Evolutionary conservation across 352 stramenopile genomes (phyloP), one percentile per base, ranked within the genome.

Genomic region (Pythium oligandrum): DNA sequence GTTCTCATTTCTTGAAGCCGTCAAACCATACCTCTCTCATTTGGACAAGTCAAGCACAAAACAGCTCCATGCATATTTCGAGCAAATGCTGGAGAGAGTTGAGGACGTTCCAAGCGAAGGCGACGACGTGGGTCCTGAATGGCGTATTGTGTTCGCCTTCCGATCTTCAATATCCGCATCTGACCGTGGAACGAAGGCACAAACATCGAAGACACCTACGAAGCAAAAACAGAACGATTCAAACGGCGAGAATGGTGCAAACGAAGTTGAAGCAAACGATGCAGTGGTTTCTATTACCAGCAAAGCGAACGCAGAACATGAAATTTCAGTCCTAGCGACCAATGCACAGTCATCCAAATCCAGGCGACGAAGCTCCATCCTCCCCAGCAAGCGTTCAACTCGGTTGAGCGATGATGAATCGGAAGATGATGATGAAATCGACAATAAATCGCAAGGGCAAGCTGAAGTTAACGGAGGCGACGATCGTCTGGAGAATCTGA

Each of bases 21-120:
- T 95, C 46, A 75, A 78, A 33, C 68, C 71, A 6, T 95, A 89
- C 33, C 17, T 95, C n/a, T 76, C 64, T 3, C 82, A 84, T 53
- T 44, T 95, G 12, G 85, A 95, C 50, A 71, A 69, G 4, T 55
- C 68, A 39, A 83, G 73, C 43, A 77, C 71, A 48, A 75, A 71
- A 45, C 79, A 92, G 51, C 50, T 95, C 36, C 71, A 73, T 11
- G 60, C 70, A 4, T 90, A 91, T 55, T 92, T 94, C 47, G 61
- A 69, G 40, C 72, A 93, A 47, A 56, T 79, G 6, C 57, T 93
- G 7, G 55, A 82, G 55, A 51, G 57, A 30, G 43, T 87, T 26
- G 42, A 71, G 12, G 70, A 85, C 44, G 55, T 73, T 39, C 78
- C 78, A 39, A 51, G 43, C 6, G 64, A 75, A 9, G 66, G 52